phyloP scores from a whole-genome alignment of 257 asterid species.

The Salvia rosmarinus region DNA sequence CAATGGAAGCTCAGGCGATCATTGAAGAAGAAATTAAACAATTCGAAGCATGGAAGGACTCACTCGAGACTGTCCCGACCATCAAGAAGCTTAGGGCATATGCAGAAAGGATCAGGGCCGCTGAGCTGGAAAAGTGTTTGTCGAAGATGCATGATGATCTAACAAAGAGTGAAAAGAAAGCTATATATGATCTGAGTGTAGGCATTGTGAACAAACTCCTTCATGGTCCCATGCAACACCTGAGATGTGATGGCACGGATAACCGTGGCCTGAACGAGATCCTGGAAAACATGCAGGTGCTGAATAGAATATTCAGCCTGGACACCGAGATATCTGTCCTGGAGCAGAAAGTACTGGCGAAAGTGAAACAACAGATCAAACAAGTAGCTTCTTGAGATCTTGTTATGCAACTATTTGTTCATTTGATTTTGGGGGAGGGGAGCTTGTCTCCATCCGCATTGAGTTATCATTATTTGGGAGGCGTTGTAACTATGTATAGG shows the following conservation, averaged over 20 bases:
- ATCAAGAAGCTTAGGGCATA: constrained; percentile 88
- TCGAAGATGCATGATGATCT: constrained; percentile 69
- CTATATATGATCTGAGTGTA: constrained; percentile 65
- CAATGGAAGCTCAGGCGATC: constrained; percentile 73
- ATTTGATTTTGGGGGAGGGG: constrained; percentile 29
- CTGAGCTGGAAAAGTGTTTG: constrained; percentile 81
- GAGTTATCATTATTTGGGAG: constrained; percentile 31
- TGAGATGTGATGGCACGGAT: constrained; percentile 67
- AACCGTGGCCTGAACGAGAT: constrained; percentile 55
- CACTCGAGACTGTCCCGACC: constrained; percentile 84
- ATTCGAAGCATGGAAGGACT: constrained; percentile 85
- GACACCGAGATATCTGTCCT: constrained; percentile 64
- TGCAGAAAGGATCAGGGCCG: constrained; percentile 77
- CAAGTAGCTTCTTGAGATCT: constrained; percentile 44
- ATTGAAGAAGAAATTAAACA: constrained; percentile 71
- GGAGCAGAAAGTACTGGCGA: constrained; percentile 75
- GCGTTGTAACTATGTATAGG: constrained; percentile 37
- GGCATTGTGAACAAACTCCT: constrained; percentile 82
- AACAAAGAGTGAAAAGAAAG: constrained; percentile 67
- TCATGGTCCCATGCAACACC: constrained; percentile 91
- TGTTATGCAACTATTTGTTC: not conserved
- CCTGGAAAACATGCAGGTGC: constrained; percentile 80
- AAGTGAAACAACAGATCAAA: constrained; percentile 56
- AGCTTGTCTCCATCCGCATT: constrained; percentile 29
- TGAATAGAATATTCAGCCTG: constrained; percentile 75